A percentile compares a stretch with the other conserved stretches of the same genome.
Conservation (phyloP, 345 rosid species). For the Moricandia moricandioides region DNA sequence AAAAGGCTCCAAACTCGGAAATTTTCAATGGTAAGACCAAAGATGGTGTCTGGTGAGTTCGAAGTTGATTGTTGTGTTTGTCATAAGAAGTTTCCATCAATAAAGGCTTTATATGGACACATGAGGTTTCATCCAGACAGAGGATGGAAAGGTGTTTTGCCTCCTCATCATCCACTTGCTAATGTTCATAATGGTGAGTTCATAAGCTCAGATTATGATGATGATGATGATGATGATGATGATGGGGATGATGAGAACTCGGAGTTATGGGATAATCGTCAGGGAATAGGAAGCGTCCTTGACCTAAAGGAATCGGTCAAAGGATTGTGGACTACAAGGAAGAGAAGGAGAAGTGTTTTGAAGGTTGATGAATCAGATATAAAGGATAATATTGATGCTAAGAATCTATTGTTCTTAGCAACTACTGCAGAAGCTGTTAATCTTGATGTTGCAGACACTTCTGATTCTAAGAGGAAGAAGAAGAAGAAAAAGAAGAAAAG, state of each 20-base stretch:
- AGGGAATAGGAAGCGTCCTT: constrained; percentile 10
- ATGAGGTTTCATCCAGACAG: constrained; percentile 61
- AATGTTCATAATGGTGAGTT: too few species aligned
- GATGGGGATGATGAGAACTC: neutral
- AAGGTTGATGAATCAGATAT: neutral
- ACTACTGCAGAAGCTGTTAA: constrained; percentile 19
- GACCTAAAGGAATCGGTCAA: constrained; percentile 33
- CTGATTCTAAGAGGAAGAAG: constrained; percentile 32
- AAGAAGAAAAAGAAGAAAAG: constrained; percentile 38
- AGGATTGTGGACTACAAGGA: constrained; percentile 38
- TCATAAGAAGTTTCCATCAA: constrained; percentile 38
- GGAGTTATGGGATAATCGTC: neutral
- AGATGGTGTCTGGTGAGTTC: constrained; percentile 17
- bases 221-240: constrained; percentile 11
- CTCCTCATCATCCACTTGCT: constrained; percentile 14
- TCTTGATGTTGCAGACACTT: neutral
- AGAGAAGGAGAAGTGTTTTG: constrained; percentile 32
- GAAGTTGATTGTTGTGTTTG: constrained; percentile 39
- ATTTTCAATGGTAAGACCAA: constrained; percentile 15
- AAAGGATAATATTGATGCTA: constrained; percentile 23
- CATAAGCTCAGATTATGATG: neutral
- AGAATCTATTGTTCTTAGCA: constrained; percentile 39
- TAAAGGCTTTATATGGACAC: constrained; percentile 56
- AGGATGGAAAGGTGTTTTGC: constrained; percentile 51
- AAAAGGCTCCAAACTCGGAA: constrained; percentile 38